These are phyloP conservation scores for Phytopythium vexans DNA, from an alignment of 352 stramenopile species.

Conservation along the genomic window DNA sequence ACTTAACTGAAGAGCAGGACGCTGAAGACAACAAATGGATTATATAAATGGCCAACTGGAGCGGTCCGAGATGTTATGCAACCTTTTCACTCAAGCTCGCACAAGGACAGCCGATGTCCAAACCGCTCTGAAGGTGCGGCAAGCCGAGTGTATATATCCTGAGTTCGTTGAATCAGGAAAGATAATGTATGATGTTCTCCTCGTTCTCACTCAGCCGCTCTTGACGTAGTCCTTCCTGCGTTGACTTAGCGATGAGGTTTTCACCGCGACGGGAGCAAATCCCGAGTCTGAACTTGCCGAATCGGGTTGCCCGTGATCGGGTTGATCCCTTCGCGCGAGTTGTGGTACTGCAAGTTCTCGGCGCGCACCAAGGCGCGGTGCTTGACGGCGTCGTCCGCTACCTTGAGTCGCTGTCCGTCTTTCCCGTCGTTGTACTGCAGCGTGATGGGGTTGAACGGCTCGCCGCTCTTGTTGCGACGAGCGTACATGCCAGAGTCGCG, in stretches of 20 bases:
- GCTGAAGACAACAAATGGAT: conserved; percentile 6
- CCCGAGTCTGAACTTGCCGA: conserved; percentile 35
- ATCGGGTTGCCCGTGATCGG: conserved; percentile 80
- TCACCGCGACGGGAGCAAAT: conserved; percentile 40
- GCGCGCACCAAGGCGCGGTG: conserved; percentile 72
- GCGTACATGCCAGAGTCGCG: conserved; percentile 74
- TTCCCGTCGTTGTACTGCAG: conserved; percentile 86
- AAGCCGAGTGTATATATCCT: too few species aligned
- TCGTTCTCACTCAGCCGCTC: too few species aligned
- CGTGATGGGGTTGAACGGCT: conserved; percentile 87
- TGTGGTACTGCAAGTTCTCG: conserved; percentile 80
- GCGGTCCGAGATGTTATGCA: conserved; percentile 5
- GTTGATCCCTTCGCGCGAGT: conserved; percentile 78
- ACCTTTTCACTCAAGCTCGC: neutral
- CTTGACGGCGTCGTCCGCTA: conserved; percentile 67
- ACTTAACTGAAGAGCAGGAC: too few species aligned
- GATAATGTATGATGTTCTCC: too few species aligned
- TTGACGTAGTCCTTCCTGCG: neutral
- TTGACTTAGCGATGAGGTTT: conserved; percentile 8
- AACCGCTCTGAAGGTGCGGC: too few species aligned
- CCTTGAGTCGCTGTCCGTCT: conserved; percentile 67
- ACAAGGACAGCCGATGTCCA: too few species aligned
- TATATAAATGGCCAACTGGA: neutral
- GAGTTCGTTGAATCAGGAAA: too few species aligned
- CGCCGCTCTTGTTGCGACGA: conserved; percentile 81